Evolutionary conservation across 768 basidiomycete species (phyloP), one percentile per base, ranked within the genome.

Genomic region (Phlebiopsis flavidoalba): DNA sequence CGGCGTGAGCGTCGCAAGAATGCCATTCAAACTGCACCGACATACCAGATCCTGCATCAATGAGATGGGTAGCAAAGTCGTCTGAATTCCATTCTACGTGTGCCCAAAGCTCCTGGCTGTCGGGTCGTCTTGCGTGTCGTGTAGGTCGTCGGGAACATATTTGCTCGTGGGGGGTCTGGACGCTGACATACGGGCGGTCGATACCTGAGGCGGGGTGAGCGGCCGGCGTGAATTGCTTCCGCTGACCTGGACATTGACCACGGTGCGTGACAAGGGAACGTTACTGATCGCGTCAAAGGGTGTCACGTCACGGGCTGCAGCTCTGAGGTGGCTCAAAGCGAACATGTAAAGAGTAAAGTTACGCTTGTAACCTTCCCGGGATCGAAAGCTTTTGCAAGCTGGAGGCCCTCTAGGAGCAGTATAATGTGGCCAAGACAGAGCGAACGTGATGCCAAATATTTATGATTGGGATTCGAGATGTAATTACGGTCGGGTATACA

Each of bases 401-500:
- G n/a, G n/a, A n/a, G n/a, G n/a, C n/a, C n/a, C n/a, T n/a, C n/a
- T n/a, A n/a, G n/a, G n/a, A n/a, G n/a, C n/a, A n/a, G n/a, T n/a
- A n/a, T n/a, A n/a, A n/a, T n/a, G n/a, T n/a, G n/a, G n/a, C n/a
- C n/a, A n/a, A n/a, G n/a, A n/a, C n/a, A n/a, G 26, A 31, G 2
- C 26, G 26, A 31, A 31, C 6, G 26, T 3, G 26, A 31, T 31
- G 26, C n/a, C 26, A 31, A 31, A 31, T 31, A 31, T 31, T 31
- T 31, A 31, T 31, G 26, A 2, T 31, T 31, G 26, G 3, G 26
- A 31, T 31, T 37, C n/a, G 33, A 36, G n/a, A 37, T 43, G 54
- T 45, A 21, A 55, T 55, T 55, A 55, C 19, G n/a, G 54, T 35
- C 15, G 40, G 54, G 37, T 43, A 55, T 55, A 55, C 54, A 45